Conservation (phyloP, 2,329 filamentous ascomycete species). For the Chaetomium sp. region DNA sequence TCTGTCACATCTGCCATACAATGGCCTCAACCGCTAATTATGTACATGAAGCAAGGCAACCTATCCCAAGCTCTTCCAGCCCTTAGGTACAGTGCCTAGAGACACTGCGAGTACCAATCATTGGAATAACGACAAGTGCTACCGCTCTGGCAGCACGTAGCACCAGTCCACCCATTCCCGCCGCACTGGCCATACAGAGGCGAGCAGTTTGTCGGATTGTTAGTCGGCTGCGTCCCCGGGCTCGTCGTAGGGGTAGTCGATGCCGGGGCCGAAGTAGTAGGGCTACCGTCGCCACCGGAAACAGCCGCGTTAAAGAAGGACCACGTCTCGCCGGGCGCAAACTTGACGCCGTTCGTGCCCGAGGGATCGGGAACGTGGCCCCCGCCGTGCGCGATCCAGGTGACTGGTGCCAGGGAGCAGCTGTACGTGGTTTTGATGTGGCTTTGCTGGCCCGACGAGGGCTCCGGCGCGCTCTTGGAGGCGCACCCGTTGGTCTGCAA, state of each 20-base stretch:
- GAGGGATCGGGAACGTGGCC: slow-evolving; percentile 8
- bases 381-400: slow-evolving; percentile 20
- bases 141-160: background rate
- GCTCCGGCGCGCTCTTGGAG: slow-evolving; percentile 12
- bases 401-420: slow-evolving; percentile 13
- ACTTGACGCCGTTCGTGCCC: slow-evolving; percentile 11
- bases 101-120: background rate
- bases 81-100: background rate
- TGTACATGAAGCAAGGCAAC: background rate
- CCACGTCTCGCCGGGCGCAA: slow-evolving; percentile 20
- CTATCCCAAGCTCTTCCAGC: background rate
- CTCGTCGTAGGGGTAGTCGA: background rate
- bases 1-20: background rate
- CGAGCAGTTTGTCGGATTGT: background rate
- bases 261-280: background rate
- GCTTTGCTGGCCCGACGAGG: background rate
- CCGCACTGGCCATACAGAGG: background rate
- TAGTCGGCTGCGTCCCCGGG: background rate
- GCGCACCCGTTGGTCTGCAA: slow-evolving; percentile 18
- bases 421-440: slow-evolving; percentile 17
- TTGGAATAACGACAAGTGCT: background rate
- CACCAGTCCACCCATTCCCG: background rate
- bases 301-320: slow-evolving; percentile 16
- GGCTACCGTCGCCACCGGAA: background rate
- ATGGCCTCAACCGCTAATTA: background rate